Conservation (phyloP, 1,284 basidiomycete species). For the Malassezia psittaci region DNA sequence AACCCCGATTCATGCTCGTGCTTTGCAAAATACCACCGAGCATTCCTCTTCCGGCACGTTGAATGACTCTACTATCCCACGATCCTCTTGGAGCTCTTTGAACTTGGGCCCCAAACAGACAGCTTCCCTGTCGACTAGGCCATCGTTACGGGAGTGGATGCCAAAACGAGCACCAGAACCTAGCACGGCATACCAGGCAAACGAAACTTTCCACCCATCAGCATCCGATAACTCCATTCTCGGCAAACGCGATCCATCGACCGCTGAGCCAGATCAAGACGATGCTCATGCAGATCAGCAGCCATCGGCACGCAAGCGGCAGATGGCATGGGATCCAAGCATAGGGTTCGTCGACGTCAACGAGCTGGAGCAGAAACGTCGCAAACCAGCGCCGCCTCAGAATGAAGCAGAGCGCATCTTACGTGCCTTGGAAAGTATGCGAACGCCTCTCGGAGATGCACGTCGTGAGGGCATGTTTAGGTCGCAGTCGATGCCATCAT, state of each 20-base stretch:
- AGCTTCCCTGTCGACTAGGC: slow-evolving; percentile 1
- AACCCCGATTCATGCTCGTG: not conserved
- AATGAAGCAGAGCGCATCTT: slow-evolving; percentile 50
- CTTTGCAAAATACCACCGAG: not conserved
- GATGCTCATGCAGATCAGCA: not conserved
- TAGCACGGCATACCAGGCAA: not conserved
- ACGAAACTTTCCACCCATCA: not conserved
- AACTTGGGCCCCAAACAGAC: slow-evolving; percentile 25
- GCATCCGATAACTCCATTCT: slow-evolving; percentile 9
- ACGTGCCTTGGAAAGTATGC: slow-evolving; percentile 47
- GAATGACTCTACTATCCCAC: not conserved
- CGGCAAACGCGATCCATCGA: slow-evolving; percentile 10
- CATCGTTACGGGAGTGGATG: not conserved
- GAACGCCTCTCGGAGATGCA: slow-evolving; percentile 39
- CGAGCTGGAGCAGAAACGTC: slow-evolving; percentile 32
- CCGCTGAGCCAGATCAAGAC: not conserved
- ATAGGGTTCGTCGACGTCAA: slow-evolving; percentile 39
- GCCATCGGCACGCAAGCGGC: slow-evolving; percentile 24
- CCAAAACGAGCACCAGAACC: not conserved
- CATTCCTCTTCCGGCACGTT: not conserved
- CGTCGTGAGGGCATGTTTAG: slow-evolving; percentile 17
- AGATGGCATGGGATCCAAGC: slow-evolving; percentile 42
- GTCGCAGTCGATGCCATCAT: slow-evolving; percentile 16
- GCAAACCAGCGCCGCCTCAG: slow-evolving; percentile 38
- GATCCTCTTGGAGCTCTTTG: slow-evolving; percentile 29